Evolutionary conservation across 345 rosid species (phyloP), one percentile per base, ranked within the genome.

Genomic region (Eucalyptus cladocalyx): DNA sequence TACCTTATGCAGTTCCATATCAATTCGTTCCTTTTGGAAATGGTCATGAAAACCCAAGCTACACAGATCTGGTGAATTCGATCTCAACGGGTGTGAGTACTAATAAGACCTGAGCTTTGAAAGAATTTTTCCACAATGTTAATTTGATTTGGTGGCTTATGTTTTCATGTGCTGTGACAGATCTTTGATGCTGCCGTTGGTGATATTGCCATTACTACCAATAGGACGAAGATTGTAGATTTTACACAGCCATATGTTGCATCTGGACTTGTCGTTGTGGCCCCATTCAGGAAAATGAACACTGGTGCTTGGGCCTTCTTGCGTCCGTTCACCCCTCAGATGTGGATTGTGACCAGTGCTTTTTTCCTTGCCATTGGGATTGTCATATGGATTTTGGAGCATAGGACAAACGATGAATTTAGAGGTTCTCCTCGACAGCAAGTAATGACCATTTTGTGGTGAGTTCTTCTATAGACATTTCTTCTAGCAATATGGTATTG

Each of bases 271-370:
- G 97, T 98, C 89, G 95, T 98, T 87, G 98, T 98, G 89, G 97
- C 95, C 43, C 98, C 96, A 30, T 96, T 95, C 88, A 94, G 92
- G 93, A 96, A 94, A 92, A 89, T 93, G 89, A 96, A 95, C 80
- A 90, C 97, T 21, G 98, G 99, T 69, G 97, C 98, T 54, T 98
- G 99, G 99, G 97, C 99, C 67, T 98, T 98, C 95, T 91, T 98
- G 69, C 93, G 92, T 40, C 99, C 99, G 15, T 97, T 97, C 89
- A 92, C 94, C 90, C 89, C 91, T 11, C 93, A 53, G 50, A 93
- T 97, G 98, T 98, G 99, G 99, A 92, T 91, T 28, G 94, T 97
- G 89, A 97, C 97, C 9, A 92, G 90, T 89, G 91, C 91, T 81
- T 97, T 94, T 91, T 98, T 98, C 91, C 88, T 98, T 32, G 90